Evolutionary conservation across 352 stramenopile species (phyloP).

Genomic region (Globisporangium orthogonon): DNA sequence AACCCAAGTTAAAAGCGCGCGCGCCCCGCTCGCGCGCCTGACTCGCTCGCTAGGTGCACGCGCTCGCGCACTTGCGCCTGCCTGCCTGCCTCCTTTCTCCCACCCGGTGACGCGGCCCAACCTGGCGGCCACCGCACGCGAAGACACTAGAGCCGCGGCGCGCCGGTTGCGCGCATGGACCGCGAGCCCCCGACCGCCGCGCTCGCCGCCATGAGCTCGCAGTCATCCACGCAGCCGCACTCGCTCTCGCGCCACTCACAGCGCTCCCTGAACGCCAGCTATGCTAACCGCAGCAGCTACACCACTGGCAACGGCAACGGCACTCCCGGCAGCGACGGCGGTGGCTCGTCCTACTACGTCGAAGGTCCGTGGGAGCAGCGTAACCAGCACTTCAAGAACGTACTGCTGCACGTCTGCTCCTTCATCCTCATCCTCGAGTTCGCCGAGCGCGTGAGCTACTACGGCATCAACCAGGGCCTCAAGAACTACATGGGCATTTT

Average conservation of each 20-base stretch:
- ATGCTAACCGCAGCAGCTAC: constrained; percentile 8
- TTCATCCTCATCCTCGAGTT: constrained; percentile 88
- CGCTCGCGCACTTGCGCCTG: not conserved
- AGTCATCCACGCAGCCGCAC: constrained; percentile 29
- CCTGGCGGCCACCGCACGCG: not conserved
- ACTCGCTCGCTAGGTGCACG: not conserved
- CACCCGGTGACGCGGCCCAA: not conserved
- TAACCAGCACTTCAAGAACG: constrained; percentile 73
- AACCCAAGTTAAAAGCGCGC: not conserved
- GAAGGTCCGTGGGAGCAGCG: constrained; percentile 75
- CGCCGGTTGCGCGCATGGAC: constrained; percentile 1
- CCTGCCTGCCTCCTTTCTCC: not conserved
- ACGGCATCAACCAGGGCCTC: constrained; percentile 83
- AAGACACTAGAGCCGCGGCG: not conserved
- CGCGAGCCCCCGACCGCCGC: not conserved
- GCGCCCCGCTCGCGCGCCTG: not conserved
- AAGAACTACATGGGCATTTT: constrained; percentile 85
- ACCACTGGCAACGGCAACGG: constrained; percentile 25
- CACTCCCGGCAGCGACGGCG: constrained; percentile 24
- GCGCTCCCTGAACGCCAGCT: constrained; percentile 28
- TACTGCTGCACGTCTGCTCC: constrained; percentile 77
- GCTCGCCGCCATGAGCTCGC: constrained; percentile 10
- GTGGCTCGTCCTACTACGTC: constrained; percentile 62
- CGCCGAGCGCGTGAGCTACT: constrained; percentile 80
- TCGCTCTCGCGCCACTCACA: constrained; percentile 40